These are phyloP conservation scores for Glutinoglossum americanum DNA, from an alignment of 495 filamentous ascomycete genomes.

Conservation along the genomic window DNA sequence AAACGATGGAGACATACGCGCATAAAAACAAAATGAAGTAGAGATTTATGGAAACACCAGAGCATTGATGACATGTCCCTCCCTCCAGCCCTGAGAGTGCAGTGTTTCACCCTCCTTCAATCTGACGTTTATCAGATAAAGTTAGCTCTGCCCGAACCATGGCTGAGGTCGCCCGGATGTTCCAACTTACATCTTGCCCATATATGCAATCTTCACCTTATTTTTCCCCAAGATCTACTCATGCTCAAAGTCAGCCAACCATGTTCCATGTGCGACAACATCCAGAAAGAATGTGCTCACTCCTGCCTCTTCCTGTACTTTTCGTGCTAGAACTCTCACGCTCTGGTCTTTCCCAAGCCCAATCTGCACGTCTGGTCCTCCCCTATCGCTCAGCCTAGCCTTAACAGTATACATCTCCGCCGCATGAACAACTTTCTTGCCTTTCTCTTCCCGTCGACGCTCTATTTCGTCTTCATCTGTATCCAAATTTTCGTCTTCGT, in stretches of 20 bases:
- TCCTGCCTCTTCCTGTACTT: slow-evolving; percentile 38
- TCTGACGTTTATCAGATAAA: not conserved
- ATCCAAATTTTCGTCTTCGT: slow-evolving; percentile 19
- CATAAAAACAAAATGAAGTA: too few species aligned
- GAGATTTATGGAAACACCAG: slow-evolving; percentile 32
- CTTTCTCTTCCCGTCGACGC: slow-evolving; percentile 43
- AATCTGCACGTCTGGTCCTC: slow-evolving; percentile 39
- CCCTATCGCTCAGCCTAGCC: slow-evolving; percentile 49
- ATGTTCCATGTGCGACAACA: not conserved
- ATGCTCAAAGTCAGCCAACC: not conserved
- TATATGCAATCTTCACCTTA: slow-evolving; percentile 48
- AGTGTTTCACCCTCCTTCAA: slow-evolving; percentile 45
- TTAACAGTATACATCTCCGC: slow-evolving; percentile 18
- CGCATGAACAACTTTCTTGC: slow-evolving; percentile 18
- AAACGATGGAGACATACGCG: not conserved
- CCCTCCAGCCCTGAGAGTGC: slow-evolving; percentile 48
- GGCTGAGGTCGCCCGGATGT: not conserved
- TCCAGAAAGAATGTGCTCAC: slow-evolving; percentile 23
- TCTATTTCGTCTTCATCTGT: slow-evolving; percentile 28
- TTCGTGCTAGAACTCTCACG: slow-evolving; percentile 37
- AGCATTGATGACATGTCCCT: slow-evolving; percentile 59
- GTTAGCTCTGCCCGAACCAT: not conserved
- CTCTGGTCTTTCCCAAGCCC: slow-evolving; percentile 35
- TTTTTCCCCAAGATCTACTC: slow-evolving; percentile 27
- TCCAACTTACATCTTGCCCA: slow-evolving; percentile 36